Conservation (phyloP, 2,329 filamentous ascomycete species). For the Tolypocladium guangdongense region DNA sequence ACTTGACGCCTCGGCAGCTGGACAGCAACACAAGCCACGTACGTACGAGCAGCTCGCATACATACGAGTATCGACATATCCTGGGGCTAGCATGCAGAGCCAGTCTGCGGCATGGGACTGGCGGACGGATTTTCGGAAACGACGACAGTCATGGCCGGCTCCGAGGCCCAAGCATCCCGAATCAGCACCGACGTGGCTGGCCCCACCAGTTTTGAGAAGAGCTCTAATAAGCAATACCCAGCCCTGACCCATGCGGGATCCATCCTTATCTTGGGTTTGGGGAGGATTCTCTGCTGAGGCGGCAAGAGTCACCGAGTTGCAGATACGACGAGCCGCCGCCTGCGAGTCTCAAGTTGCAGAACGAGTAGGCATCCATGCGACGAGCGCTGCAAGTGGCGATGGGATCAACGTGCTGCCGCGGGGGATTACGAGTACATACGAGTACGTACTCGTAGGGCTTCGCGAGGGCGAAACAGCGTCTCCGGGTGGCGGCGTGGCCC, state of each 20-base stretch:
- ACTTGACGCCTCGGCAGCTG: not conserved
- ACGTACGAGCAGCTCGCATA: not conserved
- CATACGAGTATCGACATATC: not conserved
- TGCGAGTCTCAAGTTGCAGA: not conserved
- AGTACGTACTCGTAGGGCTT: too few species aligned
- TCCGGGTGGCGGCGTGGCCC: not conserved
- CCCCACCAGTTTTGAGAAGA: not conserved
- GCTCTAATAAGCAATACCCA: too few species aligned
- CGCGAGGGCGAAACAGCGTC: not conserved
- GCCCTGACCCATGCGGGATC: not conserved
- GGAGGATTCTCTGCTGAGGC: not conserved
- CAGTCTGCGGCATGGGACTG: not conserved
- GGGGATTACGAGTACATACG: too few species aligned
- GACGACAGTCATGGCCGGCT: not conserved
- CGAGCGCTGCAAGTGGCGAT: not conserved
- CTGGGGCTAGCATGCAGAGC: not conserved
- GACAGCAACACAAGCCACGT: too few species aligned
- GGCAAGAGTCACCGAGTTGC: not conserved
- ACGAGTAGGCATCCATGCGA: too few species aligned
- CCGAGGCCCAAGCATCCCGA: not conserved
- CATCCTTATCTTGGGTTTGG: not conserved
- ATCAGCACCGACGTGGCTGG: not conserved
- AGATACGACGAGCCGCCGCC: not conserved
- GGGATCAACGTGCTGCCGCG: not conserved
- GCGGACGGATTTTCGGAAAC: too few species aligned